These are phyloP conservation scores for Chondrus crispus DNA, from an alignment of 23 red algal genomes.

Conservation along the genomic window DNA sequence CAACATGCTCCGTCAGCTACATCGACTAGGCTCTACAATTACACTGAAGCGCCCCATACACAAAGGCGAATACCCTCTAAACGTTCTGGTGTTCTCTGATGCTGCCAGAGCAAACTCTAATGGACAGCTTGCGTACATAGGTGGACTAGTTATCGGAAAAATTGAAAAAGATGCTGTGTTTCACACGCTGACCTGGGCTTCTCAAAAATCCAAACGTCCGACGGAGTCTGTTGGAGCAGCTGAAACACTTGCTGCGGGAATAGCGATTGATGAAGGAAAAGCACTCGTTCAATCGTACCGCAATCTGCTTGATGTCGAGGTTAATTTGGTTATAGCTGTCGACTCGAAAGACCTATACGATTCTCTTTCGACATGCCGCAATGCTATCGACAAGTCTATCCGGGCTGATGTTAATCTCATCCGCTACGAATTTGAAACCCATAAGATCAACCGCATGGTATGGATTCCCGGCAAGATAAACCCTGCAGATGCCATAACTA, in stretches of 20 bases:
- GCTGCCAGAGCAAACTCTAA: background rate
- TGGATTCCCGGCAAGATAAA: constrained; percentile 14
- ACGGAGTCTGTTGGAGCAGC: background rate
- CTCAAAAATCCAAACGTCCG: constrained; percentile 4
- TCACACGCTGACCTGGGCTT: background rate
- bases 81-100: background rate
- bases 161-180: background rate
- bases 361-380: background rate
- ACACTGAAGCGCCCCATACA: background rate
- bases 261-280: constrained; percentile 23
- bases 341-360: constrained; percentile 31
- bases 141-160: background rate
- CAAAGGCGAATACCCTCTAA: background rate
- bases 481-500: background rate
- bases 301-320: background rate
- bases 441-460: constrained; percentile 21
- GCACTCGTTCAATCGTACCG: background rate
- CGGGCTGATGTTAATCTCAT: constrained; percentile 16
- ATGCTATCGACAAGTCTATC: constrained; percentile 19
- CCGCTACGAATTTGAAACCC: constrained; percentile 26
- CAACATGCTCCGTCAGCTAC: background rate
- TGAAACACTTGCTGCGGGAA: constrained; percentile 17
- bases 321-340: background rate
- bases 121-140: background rate
- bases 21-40: background rate